Evolutionary conservation across 2,329 filamentous ascomycete genomes (phyloP).

Genomic region (Colletotrichum sp.): DNA sequence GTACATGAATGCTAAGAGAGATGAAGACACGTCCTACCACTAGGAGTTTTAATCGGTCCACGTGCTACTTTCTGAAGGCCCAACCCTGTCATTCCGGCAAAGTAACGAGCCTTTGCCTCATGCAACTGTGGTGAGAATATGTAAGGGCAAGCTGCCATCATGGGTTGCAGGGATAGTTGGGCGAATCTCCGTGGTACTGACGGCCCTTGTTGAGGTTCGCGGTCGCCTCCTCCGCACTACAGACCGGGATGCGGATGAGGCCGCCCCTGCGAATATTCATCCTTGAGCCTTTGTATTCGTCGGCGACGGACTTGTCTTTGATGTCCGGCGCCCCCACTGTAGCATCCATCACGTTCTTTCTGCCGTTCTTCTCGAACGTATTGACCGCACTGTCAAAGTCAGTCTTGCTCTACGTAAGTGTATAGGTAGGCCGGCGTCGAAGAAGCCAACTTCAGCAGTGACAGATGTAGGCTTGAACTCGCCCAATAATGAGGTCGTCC

Average conservation of each 20-base stretch:
- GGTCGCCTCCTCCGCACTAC: not conserved
- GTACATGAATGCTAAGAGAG: not conserved
- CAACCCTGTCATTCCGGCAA: not conserved
- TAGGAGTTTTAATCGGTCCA: rapidly evolving
- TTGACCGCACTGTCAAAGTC: not conserved
- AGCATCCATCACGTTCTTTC: not conserved
- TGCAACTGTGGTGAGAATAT: not conserved
- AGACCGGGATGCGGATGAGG: not conserved
- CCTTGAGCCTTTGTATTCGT: not conserved
- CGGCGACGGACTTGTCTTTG: not conserved
- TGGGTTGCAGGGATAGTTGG: not conserved
- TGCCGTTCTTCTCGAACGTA: not conserved
- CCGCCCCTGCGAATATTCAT: not conserved
- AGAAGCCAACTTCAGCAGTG: not conserved
- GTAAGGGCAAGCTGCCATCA: not conserved
- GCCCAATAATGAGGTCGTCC: not conserved
- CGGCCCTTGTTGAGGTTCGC: not conserved
- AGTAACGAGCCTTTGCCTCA: not conserved
- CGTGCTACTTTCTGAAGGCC: not conserved
- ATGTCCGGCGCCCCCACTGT: not conserved
- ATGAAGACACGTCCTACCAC: not conserved
- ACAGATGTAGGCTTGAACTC: rapidly evolving
- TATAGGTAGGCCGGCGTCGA: not conserved
- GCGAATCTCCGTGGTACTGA: not conserved
- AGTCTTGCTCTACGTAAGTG: not conserved